Conservation (phyloP, 345 rosid species). For the Boechera retrofracta region DNA sequence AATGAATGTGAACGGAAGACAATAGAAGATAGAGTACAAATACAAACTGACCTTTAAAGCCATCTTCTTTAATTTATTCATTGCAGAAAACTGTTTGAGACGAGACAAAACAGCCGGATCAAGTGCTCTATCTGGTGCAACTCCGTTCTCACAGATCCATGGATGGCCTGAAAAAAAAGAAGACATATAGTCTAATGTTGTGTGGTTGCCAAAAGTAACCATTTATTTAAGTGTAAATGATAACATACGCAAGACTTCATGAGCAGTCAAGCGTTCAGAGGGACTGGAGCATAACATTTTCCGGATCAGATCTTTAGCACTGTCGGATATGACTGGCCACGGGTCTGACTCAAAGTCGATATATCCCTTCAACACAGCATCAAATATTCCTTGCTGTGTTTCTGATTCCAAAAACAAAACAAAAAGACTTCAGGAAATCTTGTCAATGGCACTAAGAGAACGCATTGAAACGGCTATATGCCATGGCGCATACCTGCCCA, state of each 20-base stretch:
- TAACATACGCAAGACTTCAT: slow-evolving; percentile 93
- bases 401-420: slow-evolving; percentile 52
- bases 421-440: slow-evolving; percentile 34
- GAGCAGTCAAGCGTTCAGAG: slow-evolving; percentile 85
- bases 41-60: slow-evolving; percentile 69
- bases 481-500: slow-evolving; percentile 78
- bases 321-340: slow-evolving; percentile 91
- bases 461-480: neutral
- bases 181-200: slow-evolving; percentile 39
- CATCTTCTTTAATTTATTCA: slow-evolving; percentile 99
- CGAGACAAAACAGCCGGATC: slow-evolving; percentile 99
- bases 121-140: slow-evolving; percentile 94
- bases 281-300: slow-evolving; percentile 86
- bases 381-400: slow-evolving; percentile 98
- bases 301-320: slow-evolving; percentile 85
- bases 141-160: slow-evolving; percentile 97
- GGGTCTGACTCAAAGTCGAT: slow-evolving; percentile 96
- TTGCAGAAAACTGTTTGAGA: slow-evolving; percentile 94
- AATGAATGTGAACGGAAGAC: slow-evolving; percentile 2
- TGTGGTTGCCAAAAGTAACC: slow-evolving; percentile 19
- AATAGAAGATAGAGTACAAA: neutral
- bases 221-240: slow-evolving; percentile 1
- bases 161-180: slow-evolving; percentile 75
- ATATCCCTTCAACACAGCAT: slow-evolving; percentile 94
- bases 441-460: neutral